Percentiles rank a stretch among this genome's conserved stretches.
Evolutionary conservation across 176 grass and related monocot genomes (phyloP).

Genomic region (Eragrostis nindensis): DNA sequence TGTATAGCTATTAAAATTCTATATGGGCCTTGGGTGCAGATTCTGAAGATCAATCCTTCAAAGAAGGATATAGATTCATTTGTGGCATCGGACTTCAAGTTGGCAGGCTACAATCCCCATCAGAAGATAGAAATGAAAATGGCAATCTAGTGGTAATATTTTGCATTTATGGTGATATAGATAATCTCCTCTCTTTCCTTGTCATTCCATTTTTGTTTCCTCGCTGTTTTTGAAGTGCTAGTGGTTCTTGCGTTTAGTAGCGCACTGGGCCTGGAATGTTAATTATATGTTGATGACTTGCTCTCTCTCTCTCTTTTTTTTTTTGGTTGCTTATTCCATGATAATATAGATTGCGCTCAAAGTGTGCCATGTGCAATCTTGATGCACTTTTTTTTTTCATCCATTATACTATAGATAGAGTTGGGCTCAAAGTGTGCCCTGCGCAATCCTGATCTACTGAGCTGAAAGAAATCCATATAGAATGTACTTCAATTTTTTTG

Average conservation of each 20-base stretch:
- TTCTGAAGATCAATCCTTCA: conserved; percentile 75
- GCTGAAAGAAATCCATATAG: neutral
- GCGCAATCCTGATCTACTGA: neutral
- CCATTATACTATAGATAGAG: neutral
- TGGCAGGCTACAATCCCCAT: conserved; percentile 82
- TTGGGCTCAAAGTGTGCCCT: too few relatives aligned
- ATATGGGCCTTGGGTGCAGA: conserved; percentile 40
- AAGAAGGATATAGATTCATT: conserved; percentile 93
- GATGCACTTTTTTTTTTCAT: too few relatives aligned
- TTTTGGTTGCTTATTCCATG: too few relatives aligned
- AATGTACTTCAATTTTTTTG: neutral
- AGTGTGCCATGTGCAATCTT: too few relatives aligned
- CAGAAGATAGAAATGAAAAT: conserved; percentile 98
- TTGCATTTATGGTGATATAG: neutral
- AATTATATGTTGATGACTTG: neutral
- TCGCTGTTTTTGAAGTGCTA: neutral
- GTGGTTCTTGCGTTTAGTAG: neutral
- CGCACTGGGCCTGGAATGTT: neutral
- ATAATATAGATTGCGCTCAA: too few relatives aligned
- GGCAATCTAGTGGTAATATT: conserved; percentile 56
- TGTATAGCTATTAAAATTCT: conserved; percentile 4
- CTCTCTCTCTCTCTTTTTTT: too few relatives aligned
- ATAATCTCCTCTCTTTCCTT: neutral
- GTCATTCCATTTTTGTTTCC: neutral
- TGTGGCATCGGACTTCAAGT: conserved; percentile 72